A percentile compares a stretch with the other conserved stretches of the same genome.
These are phyloP conservation scores for Ceriops decandra DNA, from an alignment of 345 rosid genomes.

Conservation along the genomic window DNA sequence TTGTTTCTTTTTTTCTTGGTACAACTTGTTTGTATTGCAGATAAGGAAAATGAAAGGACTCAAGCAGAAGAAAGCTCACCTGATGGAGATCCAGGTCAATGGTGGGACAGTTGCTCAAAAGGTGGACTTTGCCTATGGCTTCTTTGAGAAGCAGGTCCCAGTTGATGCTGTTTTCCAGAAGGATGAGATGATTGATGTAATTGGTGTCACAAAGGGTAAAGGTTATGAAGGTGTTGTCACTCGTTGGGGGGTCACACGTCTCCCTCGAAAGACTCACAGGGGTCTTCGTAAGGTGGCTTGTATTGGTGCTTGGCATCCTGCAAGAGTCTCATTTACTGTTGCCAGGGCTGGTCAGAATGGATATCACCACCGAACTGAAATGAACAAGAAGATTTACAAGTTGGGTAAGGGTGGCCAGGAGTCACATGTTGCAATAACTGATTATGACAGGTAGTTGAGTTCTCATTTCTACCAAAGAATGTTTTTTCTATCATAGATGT, in stretches of 20 bases:
- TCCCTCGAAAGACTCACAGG: conserved; percentile 86
- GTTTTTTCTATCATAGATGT: too few relatives aligned
- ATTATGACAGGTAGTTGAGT: conserved; percentile 56
- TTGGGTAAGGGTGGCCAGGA: conserved; percentile 66
- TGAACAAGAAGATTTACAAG: conserved; percentile 85
- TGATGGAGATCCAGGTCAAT: conserved; percentile 86
- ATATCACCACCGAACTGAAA: conserved; percentile 85
- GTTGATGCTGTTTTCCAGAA: conserved; percentile 76
- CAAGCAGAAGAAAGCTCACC: conserved; percentile 88
- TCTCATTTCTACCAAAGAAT: too few relatives aligned
- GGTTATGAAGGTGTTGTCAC: conserved; percentile 92
- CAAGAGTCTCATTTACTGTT: conserved; percentile 86
- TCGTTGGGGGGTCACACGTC: conserved; percentile 91
- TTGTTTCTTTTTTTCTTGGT: too few relatives aligned
- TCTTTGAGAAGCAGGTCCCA: conserved; percentile 83
- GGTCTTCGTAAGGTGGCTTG: conserved; percentile 95
- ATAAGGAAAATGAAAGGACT: conserved; percentile 85
- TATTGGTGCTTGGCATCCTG: conserved; percentile 97
- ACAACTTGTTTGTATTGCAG: conserved; percentile 21
- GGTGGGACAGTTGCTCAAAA: conserved; percentile 75
- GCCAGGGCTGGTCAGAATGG: conserved; percentile 98
- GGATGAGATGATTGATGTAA: conserved; percentile 83
- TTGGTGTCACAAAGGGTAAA: conserved; percentile 86
- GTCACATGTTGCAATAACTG: conserved; percentile 62
- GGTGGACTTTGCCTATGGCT: conserved; percentile 68